Evolutionary conservation across 2,329 filamentous ascomycete species (phyloP), one percentile per base, ranked within the genome.

Genomic region (Claviceps purpurea): DNA sequence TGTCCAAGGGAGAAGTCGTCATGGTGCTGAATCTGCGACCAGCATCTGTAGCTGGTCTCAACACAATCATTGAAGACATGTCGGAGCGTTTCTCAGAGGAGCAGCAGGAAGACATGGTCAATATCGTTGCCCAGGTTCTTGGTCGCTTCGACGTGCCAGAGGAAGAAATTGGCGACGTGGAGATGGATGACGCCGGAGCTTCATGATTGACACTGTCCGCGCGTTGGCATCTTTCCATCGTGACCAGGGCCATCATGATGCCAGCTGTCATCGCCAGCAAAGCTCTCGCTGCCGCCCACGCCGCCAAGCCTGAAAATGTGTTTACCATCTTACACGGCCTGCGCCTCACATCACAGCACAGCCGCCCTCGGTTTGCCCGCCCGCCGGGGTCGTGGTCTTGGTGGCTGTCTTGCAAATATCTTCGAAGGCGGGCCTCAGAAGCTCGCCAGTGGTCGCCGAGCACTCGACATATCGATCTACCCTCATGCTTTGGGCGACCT

Each of bases 1-100:
- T 86, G 52, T 78, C 78, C 66, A 86, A 86, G 69, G 79, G 79
- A 51, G 83, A 86, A 65, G 68, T 83, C 51, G 69, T 86, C 61
- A 84, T 84, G 78, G 76, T 86, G 47, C 64, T 85, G 58, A 86
- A 87, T 62, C 67, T 84, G 44, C 74, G 82, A 11, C 83, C 83
- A 0, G 71, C 72, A 22, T 77, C 72, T 30, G 69, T 74, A 34
- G 74, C 76, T 4, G 73, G 76, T 46, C 70, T 87, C 57, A 82
- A 82, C 60, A 77, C 77, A 16, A 71, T 84, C 49, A 70, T 87
- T 38, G 81, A 87, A 64, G 81, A 86, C 57, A 77, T 84, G 70
- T 72, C 77, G 52, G 70, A 73, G 39, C 75, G 83, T 7, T 82
- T 84, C 61, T 70, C 64, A 46, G 74, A 77, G 20, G 75, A 81